These are phyloP conservation scores for Pharnaceum exiguum DNA, from an alignment of 148 eudicot genomes.

Conservation along the genomic window DNA sequence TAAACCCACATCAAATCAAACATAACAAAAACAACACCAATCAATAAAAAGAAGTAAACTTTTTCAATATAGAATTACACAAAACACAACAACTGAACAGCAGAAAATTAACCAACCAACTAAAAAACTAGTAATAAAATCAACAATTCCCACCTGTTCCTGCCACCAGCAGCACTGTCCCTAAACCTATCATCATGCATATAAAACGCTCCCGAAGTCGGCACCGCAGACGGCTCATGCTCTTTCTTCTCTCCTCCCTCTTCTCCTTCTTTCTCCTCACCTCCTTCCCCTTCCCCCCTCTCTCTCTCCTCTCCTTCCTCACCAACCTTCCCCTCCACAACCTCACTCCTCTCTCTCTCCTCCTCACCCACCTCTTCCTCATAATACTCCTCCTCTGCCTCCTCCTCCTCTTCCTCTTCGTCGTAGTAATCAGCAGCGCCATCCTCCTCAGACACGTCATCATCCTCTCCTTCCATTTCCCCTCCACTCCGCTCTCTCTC, in stretches of 20 bases:
- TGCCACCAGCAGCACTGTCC: constrained; percentile 57
- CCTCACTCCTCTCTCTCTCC: constrained; percentile 1
- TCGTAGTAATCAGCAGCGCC: constrained; percentile 71
- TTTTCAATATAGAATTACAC: no score
- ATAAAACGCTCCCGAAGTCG: constrained; percentile 92
- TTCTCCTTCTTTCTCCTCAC: constrained; percentile 20
- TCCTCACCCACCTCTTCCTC: constrained; percentile 25
- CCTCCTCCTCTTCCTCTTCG: constrained; percentile 34
- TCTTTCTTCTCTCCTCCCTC: constrained; percentile 60
- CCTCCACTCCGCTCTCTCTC: constrained; percentile 22
- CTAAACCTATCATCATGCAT: constrained; percentile 97
- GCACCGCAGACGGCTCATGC: constrained; percentile 88
- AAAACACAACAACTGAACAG: no score
- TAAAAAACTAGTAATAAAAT: no score
- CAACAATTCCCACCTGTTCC: constrained; percentile 93
- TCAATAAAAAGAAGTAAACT: no score
- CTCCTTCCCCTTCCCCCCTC: constrained; percentile 17
- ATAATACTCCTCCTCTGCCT: constrained; percentile 25
- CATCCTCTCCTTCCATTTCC: constrained; percentile 18
- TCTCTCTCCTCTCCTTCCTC: constrained; percentile 13
- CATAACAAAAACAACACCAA: no score
- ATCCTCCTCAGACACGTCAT: constrained; percentile 29
- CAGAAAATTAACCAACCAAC: no score
- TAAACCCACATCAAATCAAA: no score
- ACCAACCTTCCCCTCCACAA: constrained; percentile 7